Percentiles rank a stretch among this genome's conserved stretches.
Evolutionary conservation across 1,284 basidiomycete genomes (phyloP).

Genomic region (Sphaerobolus stellatus): DNA sequence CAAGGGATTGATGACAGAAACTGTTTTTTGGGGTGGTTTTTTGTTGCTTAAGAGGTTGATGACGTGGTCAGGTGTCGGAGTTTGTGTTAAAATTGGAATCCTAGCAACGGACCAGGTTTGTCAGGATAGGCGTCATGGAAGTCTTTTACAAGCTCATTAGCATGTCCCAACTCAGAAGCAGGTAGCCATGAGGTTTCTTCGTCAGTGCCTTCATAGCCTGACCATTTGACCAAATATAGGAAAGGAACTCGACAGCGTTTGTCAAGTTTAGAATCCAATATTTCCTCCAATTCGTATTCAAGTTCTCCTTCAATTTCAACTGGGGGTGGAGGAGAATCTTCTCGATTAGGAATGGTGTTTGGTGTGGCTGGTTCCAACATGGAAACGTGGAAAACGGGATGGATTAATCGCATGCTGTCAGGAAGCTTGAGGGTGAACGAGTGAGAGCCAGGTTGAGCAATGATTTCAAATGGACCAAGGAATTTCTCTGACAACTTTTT

Average conservation of each 20-base stretch:
- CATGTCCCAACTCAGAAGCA: background rate
- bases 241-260: slow-evolving; percentile 1
- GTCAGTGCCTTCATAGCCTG: slow-evolving; percentile 21
- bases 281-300: slow-evolving; percentile 24
- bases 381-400: slow-evolving; percentile 42
- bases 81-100: too few species aligned
- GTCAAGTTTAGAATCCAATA: slow-evolving; percentile 26
- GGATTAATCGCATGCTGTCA: background rate
- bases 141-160: background rate
- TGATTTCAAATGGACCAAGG: slow-evolving; percentile 40
- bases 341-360: slow-evolving; percentile 17
- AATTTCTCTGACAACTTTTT: slow-evolving; percentile 37
- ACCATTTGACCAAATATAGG: slow-evolving; percentile 20
- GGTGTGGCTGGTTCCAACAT: slow-evolving; percentile 34
- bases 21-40: too few species aligned
- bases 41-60: too few species aligned
- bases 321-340: slow-evolving; percentile 26
- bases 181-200: slow-evolving; percentile 19
- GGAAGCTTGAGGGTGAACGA: slow-evolving; percentile 5
- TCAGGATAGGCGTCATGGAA: slow-evolving; percentile 12
- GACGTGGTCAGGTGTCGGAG: too few species aligned
- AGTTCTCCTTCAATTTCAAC: slow-evolving; percentile 24
- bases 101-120: slow-evolving; percentile 15
- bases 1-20: too few species aligned
- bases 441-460: slow-evolving; percentile 9